Evolutionary conservation across 768 basidiomycete genomes (phyloP).

Genomic region (Dioszegia aurantiaca): DNA sequence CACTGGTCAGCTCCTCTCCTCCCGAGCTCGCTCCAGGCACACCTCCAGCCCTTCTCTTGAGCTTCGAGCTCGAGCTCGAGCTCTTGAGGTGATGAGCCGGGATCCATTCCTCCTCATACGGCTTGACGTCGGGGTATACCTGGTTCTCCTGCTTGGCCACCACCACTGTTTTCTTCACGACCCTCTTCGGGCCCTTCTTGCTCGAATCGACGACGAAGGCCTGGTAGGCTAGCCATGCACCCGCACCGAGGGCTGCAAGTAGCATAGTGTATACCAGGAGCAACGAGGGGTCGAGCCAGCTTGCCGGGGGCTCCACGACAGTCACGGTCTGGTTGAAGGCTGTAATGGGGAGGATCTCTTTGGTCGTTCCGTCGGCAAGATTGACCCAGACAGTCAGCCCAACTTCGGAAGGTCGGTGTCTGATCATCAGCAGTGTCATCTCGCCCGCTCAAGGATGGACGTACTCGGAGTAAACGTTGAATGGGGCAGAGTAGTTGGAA

Average conservation of each 20-base stretch:
- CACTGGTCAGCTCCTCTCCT: slow-evolving; percentile 38
- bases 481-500: slow-evolving; percentile 47
- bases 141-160: slow-evolving; percentile 30
- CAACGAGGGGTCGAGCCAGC: slow-evolving; percentile 52
- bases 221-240: slow-evolving; percentile 45
- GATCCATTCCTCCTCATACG: slow-evolving; percentile 54
- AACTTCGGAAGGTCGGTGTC: slow-evolving; percentile 39
- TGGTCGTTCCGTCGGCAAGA: slow-evolving; percentile 31
- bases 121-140: slow-evolving; percentile 46
- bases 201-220: slow-evolving; percentile 29
- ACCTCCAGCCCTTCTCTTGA: slow-evolving; percentile 29
- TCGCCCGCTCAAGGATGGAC: slow-evolving; percentile 12
- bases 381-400: slow-evolving; percentile 51
- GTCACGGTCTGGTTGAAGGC: slow-evolving; percentile 53
- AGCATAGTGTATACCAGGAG: slow-evolving; percentile 53
- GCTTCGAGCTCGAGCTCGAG: slow-evolving; percentile 22
- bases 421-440: not conserved
- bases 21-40: slow-evolving; percentile 27
- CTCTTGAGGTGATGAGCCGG: slow-evolving; percentile 49
- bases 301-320: slow-evolving; percentile 50
- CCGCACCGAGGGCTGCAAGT: slow-evolving; percentile 32
- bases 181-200: slow-evolving; percentile 19
- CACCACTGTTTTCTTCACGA: slow-evolving; percentile 28
- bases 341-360: slow-evolving; percentile 39
- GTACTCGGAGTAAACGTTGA: slow-evolving; percentile 47